phyloP scores from a whole-genome alignment of 768 basidiomycete species.

The Russula emetica region DNA sequence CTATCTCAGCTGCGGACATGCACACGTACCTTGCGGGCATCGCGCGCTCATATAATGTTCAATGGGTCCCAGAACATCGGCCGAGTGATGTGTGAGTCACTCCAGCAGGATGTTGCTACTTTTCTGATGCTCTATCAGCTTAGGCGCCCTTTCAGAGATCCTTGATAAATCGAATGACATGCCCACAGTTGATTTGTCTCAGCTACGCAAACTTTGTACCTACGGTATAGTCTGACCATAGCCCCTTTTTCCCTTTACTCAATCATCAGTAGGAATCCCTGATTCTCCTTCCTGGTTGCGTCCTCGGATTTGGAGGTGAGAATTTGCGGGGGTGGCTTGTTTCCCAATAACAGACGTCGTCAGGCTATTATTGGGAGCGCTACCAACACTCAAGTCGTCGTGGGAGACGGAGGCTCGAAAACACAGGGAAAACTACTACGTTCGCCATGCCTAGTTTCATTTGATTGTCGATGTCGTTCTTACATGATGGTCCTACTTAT shows the following conservation, averaged over 20 bases:
- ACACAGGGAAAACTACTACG: constrained; percentile 71
- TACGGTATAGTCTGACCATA: constrained; percentile 47
- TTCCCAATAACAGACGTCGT: constrained; percentile 9
- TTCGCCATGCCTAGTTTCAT: constrained; percentile 35
- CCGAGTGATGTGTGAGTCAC: constrained; percentile 57
- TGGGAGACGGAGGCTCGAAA: constrained; percentile 57
- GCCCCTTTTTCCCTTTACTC: constrained; percentile 9
- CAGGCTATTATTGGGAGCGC: constrained; percentile 60
- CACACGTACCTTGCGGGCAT: constrained; percentile 53
- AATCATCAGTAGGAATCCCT: constrained; percentile 52
- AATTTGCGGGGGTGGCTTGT: constrained; percentile 16
- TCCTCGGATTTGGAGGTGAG: constrained; percentile 74
- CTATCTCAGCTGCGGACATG: constrained; percentile 53
- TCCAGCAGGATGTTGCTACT: neutral
- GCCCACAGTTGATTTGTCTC: constrained; percentile 51
- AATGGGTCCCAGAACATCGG: constrained; percentile 59
- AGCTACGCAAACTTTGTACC: constrained; percentile 53
- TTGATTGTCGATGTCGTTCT: neutral
- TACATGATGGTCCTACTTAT: constrained; percentile 15
- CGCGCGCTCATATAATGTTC: constrained; percentile 48
- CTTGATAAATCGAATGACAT: constrained; percentile 47
- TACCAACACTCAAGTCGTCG: constrained; percentile 51
- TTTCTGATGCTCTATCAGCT: constrained; percentile 36
- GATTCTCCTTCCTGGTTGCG: constrained; percentile 72
- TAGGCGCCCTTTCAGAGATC: constrained; percentile 55